phyloP scores from a whole-genome alignment of 2,329 filamentous ascomycete genomes.

The Torrubiella hemipterigena region DNA sequence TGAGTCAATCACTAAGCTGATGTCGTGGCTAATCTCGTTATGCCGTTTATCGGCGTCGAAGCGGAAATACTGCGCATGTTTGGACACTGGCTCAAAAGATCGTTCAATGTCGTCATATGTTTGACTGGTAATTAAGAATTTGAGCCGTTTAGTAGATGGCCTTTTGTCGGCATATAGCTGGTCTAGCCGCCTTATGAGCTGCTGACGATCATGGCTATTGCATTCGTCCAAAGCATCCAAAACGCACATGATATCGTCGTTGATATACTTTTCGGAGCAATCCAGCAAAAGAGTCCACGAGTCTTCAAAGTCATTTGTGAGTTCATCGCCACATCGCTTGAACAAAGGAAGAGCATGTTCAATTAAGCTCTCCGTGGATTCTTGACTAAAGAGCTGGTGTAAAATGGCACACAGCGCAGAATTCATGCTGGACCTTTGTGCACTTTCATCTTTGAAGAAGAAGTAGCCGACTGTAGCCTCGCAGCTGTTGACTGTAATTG shows the following conservation, averaged over 20 bases:
- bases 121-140: conserved; percentile 2
- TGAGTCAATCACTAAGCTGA: background rate
- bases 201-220: background rate
- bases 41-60: conserved; percentile 1
- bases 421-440: conserved; percentile 15
- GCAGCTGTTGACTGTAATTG: background rate
- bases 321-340: background rate
- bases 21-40: conserved; percentile 2
- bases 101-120: conserved; percentile 2
- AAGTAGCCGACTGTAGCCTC: conserved; percentile 18
- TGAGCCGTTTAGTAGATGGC: background rate
- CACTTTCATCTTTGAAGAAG: conserved; percentile 24
- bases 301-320: background rate
- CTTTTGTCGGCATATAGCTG: background rate
- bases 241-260: conserved; percentile 1
- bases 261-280: background rate
- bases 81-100: background rate
- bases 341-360: background rate
- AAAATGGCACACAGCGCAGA: conserved; percentile 21
- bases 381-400: conserved; percentile 21
- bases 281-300: background rate
- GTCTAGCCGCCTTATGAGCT: background rate
- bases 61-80: background rate
- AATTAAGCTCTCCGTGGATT: conserved; percentile 2
- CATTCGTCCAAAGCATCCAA: conserved; percentile 3